Conservation (phyloP, 768 basidiomycete genomes). For the Peribolospora kevripleyi region DNA sequence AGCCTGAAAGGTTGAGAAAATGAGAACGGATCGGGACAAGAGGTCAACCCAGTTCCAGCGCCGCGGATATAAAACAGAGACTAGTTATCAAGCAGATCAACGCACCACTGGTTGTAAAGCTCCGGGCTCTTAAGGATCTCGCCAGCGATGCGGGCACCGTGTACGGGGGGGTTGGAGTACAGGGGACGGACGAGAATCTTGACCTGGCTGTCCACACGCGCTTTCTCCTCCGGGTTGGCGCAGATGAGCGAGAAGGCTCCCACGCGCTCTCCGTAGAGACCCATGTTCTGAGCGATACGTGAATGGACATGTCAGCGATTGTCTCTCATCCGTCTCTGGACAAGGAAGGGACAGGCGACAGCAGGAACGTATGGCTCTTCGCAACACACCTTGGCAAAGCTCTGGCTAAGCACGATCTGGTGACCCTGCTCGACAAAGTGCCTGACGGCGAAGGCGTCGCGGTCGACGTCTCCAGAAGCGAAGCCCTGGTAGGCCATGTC, state of each 20-base stretch:
- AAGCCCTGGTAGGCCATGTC: slow-evolving; percentile 99
- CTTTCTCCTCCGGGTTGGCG: slow-evolving; percentile 36
- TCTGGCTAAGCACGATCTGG: slow-evolving; percentile 74
- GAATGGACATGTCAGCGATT: not conserved
- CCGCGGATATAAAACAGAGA: not conserved
- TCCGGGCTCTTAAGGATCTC: slow-evolving; percentile 51
- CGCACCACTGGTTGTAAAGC: slow-evolving; percentile 72
- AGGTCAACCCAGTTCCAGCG: not conserved
- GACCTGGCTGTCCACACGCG: slow-evolving; percentile 58
- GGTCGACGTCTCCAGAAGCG: slow-evolving; percentile 60
- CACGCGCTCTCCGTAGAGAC: slow-evolving; percentile 79
- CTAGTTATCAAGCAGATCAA: not conserved
- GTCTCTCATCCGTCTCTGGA: not conserved
- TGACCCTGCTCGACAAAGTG: slow-evolving; percentile 86
- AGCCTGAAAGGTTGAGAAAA: slow-evolving; percentile 3
- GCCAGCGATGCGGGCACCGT: slow-evolving; percentile 72
- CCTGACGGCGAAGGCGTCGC: slow-evolving; percentile 83
- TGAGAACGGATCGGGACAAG: not conserved
- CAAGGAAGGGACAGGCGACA: too few relatives aligned
- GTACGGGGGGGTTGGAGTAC: slow-evolving; percentile 86
- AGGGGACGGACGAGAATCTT: slow-evolving; percentile 91
- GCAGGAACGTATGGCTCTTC: not conserved
- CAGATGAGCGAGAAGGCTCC: slow-evolving; percentile 77
- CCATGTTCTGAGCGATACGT: slow-evolving; percentile 45
- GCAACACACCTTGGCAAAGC: slow-evolving; percentile 50